Percentiles rank a stretch among this genome's conserved stretches.
phyloP scores from a whole-genome alignment of 2,329 filamentous ascomycete species.

The Neopestalotiopsis sp. region DNA sequence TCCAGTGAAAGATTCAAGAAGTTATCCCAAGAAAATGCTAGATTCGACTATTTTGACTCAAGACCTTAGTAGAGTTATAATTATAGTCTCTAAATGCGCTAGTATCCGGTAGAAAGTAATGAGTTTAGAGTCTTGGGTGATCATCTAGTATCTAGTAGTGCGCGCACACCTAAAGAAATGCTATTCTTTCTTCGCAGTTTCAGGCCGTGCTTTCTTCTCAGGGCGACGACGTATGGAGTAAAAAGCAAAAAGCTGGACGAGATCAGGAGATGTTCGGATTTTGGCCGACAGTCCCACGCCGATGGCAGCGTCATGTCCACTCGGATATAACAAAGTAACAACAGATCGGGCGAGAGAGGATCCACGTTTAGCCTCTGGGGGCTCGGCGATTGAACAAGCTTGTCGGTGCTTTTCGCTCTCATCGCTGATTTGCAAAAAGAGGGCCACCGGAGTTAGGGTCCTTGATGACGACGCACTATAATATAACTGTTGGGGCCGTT shows the following conservation, averaged over 20 bases:
- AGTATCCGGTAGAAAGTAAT: too few relatives aligned
- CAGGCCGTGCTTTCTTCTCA: background rate
- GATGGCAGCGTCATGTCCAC: background rate
- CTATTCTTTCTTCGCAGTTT: background rate
- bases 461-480: background rate
- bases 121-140: too few relatives aligned
- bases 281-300: background rate
- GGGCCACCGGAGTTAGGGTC: background rate
- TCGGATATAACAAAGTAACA: background rate
- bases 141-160: too few relatives aligned
- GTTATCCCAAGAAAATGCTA: too few relatives aligned
- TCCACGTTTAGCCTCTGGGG: background rate
- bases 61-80: too few relatives aligned
- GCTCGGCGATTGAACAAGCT: background rate
- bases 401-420: background rate
- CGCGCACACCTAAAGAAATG: background rate
- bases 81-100: too few relatives aligned
- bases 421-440: background rate
- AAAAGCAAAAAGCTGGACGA: background rate
- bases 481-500: slow-evolving; percentile 12
- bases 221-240: background rate
- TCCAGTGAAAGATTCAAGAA: too few relatives aligned
- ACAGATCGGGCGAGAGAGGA: background rate
- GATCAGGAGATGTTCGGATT: background rate
- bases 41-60: too few relatives aligned